Evolutionary conservation across 805 yeast species (phyloP), one percentile per base, ranked within the genome.

Genomic region (Wickerhamiella musiphila): DNA sequence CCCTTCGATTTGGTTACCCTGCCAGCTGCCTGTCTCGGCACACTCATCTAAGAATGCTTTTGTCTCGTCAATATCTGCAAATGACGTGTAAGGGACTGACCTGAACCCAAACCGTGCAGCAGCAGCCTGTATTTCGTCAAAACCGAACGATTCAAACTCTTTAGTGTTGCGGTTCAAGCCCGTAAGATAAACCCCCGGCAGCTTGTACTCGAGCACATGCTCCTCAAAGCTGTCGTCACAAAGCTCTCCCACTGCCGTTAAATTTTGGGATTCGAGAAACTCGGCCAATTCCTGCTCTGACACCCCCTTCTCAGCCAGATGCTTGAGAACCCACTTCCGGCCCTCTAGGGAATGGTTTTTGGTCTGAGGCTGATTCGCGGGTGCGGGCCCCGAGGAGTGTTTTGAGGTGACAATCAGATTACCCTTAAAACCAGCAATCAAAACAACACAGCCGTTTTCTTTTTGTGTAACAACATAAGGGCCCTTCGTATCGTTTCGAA

Each of bases 201-300:
- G 56, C 0, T 73, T 72, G 47, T 90, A 90, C 35, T 73, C 75
- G 30, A 90, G 59, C 6, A 90, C 78, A 50, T 90, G 99, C 51
- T 90, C 96, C 50, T 90, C 98, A 52, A 90, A 90, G 0, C 53
- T 54, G 46, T 90, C 98, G 49, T 90, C 94, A 52, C 99, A 90
- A 22, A 69, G 65, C 53, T 90, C 99, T 1, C 84, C 83, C 2
- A 83, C 93, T 0, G 93, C 94, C 1, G 99, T 90, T 21, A 70
- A 46, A 34, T 71, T 66, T 39, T 60, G 42, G 1, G 52, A 43
- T 43, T 63, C 64, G 6, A 90, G 56, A 1, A 53, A 51, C 23
- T 46, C 43, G 0, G 81, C 95, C 26, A 90, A 64, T 0, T 68
- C 67, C 9, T 44, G 41, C 2, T 61, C 38, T 3, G 65, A 48